A percentile compares a stretch with the other conserved stretches of the same genome.
phyloP scores from a whole-genome alignment of 2,329 filamentous ascomycete species.

The Aspergillus brunneoviolaceus region DNA sequence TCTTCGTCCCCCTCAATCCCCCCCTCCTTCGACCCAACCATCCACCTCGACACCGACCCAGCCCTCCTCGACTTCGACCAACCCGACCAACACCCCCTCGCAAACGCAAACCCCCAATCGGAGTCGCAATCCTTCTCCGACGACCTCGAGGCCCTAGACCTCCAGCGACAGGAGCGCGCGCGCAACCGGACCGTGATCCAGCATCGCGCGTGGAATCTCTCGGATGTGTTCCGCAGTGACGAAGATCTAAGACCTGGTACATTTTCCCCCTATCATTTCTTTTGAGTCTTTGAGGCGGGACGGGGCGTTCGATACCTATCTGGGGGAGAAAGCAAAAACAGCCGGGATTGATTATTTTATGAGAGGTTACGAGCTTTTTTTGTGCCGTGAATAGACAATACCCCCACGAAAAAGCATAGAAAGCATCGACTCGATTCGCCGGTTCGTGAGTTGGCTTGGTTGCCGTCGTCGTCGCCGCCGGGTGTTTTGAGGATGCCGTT shows the following conservation, averaged over 20 bases:
- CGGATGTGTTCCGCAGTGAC: conserved; percentile 45
- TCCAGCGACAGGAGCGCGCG: conserved; percentile 33
- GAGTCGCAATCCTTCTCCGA: conserved; percentile 38
- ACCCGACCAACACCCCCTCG: neutral
- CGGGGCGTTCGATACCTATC: neutral
- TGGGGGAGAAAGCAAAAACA: no score
- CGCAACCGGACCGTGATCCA: conserved; percentile 44
- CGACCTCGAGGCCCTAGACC: conserved; percentile 42
- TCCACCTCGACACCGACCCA: conserved; percentile 31
- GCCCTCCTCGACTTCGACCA: neutral
- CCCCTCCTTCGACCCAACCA: conserved; percentile 53
- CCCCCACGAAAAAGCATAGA: conserved; percentile 34
- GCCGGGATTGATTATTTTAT: neutral
- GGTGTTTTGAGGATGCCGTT: conserved; percentile 38
- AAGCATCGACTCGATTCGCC: conserved; percentile 13
- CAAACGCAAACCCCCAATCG: neutral
- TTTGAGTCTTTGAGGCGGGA: neutral
- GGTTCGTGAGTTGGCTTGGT: conserved; percentile 11
- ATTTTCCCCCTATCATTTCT: neutral
- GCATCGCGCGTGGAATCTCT: conserved; percentile 43
- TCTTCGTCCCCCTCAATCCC: conserved; percentile 36
- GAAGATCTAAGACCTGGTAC: conserved; percentile 40
- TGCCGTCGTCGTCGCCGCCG: conserved; percentile 39
- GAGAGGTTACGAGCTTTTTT: neutral
- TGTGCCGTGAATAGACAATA: conserved; percentile 33